Evolutionary conservation across 257 asterid species (phyloP), one percentile per base, ranked within the genome.

Genomic region (Oldenlandia corymbosa): DNA sequence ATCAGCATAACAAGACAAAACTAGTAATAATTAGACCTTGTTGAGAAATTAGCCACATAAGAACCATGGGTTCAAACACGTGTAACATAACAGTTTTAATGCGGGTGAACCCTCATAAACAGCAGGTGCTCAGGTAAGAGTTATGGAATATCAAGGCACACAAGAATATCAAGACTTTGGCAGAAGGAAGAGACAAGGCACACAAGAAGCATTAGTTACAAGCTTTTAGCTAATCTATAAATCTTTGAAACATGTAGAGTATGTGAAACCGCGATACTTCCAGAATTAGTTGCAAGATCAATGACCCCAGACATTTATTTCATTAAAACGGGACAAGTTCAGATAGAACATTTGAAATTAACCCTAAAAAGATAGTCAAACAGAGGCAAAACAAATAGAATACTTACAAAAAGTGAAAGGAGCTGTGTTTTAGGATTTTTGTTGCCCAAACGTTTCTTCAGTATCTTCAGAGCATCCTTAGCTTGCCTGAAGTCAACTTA

Each of bases 401-500:
- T 51, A 79, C 97, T 82, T 81, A 93, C 99, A 74, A 90, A 85
- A 71, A 93, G 79, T 0, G 92, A 78, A 71, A 93, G 97, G 67
- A 90, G 85, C 81, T 93, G 99, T 71, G 80, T 87, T 72, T 93
- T 87, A 41, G 96, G 95, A 79, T 82, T 93, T 74, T 90, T 93
- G 65, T 72, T 81, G 70, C 83, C 95, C 58, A 93, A 71, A 51
- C 85, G 91, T 77, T 93, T 90, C 91, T 93, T 93, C 69, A 93
- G 75, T 73, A 78, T 76, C 90, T 93, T 93, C 73, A 93, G 72
- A 34, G 92, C 97, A 64, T 90, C 97, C 84, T 93, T 93, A 20
- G 93, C 71, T 79, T 93, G 99, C 78, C 99, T 93, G 86, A 66
- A 63, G 70, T 56, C 73, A 70, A 31, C 48, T 65, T 34, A 37